Conservation (phyloP, 495 filamentous ascomycete genomes). For the Cenococcum geophilum region DNA sequence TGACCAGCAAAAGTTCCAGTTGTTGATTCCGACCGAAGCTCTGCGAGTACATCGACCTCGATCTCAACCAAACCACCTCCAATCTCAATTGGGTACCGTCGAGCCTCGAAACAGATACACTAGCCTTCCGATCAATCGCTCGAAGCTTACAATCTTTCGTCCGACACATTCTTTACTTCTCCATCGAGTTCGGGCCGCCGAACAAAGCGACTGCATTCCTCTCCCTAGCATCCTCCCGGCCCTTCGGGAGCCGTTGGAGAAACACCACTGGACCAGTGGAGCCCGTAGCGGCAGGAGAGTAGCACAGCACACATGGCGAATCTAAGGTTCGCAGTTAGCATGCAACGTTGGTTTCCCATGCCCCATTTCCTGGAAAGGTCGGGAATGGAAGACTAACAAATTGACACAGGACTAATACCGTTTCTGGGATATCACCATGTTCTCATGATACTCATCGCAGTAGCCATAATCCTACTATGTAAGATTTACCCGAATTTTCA, state of each 20-base stretch:
- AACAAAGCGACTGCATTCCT: conserved; percentile 31
- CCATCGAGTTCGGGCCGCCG: conserved; percentile 1
- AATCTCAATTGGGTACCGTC: not conserved
- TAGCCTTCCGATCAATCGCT: not conserved
- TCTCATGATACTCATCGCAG: conserved; percentile 91
- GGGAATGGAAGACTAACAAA: conserved; percentile 25
- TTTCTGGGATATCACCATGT: conserved; percentile 98
- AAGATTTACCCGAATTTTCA: conserved; percentile 38
- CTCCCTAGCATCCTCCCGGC: conserved; percentile 29
- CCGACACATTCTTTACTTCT: conserved; percentile 1
- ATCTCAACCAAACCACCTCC: not conserved
- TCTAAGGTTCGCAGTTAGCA: conserved; percentile 40
- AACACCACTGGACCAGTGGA: conserved; percentile 13
- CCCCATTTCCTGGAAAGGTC: not conserved
- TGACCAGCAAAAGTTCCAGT: not conserved
- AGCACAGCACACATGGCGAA: conserved; percentile 35
- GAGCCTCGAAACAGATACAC: not conserved
- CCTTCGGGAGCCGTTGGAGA: conserved; percentile 39
- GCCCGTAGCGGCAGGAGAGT: conserved; percentile 13
- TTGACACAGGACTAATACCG: conserved; percentile 67
- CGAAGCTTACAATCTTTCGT: not conserved
- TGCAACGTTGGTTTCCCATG: conserved; percentile 33
- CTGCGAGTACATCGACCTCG: not conserved
- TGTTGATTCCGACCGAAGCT: conserved; percentile 6
- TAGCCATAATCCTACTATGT: conserved; percentile 95